Percentiles rank a stretch among this genome's conserved stretches.
Evolutionary conservation across 306 rosid species (phyloP).

Genomic region (Quercus robur): DNA sequence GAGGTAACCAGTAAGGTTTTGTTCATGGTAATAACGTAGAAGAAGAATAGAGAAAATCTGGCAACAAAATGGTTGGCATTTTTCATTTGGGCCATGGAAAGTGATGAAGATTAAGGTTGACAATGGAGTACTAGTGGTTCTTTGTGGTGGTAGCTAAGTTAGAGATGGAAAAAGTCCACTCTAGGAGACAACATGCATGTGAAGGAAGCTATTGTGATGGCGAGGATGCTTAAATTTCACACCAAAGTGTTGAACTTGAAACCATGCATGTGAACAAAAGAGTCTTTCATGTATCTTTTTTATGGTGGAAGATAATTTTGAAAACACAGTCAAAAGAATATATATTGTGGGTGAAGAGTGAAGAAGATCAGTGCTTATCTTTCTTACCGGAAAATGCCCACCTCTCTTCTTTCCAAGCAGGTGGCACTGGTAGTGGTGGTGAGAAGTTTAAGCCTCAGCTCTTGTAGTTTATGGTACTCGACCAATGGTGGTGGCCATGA

Average conservation of each 20-base stretch:
- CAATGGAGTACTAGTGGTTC: slow-evolving; percentile 18
- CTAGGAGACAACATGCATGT: slow-evolving; percentile 66
- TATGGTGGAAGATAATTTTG: slow-evolving; percentile 23
- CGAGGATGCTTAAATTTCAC: slow-evolving; percentile 60
- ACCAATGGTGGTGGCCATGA: slow-evolving; percentile 46
- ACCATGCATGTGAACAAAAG: slow-evolving; percentile 61
- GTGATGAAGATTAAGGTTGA: slow-evolving; percentile 24
- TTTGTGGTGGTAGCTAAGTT: slow-evolving; percentile 29
- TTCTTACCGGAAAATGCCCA: slow-evolving; percentile 34
- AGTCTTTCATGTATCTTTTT: slow-evolving; percentile 28
- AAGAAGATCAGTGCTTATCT: neutral
- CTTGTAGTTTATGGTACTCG: neutral
- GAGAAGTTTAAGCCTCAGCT: neutral
- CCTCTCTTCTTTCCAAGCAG: neutral
- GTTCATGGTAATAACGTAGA: slow-evolving; percentile 30
- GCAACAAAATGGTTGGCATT: slow-evolving; percentile 10
- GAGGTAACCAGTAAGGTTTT: slow-evolving; percentile 32
- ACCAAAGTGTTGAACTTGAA: slow-evolving; percentile 52
- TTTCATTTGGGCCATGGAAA: slow-evolving; percentile 40
- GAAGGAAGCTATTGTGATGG: slow-evolving; percentile 36
- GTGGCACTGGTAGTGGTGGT: neutral
- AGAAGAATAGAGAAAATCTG: slow-evolving; percentile 25
- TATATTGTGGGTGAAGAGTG: neutral
- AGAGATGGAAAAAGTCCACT: slow-evolving; percentile 43
- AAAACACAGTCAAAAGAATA: neutral